phyloP scores from a whole-genome alignment of 768 basidiomycete genomes.

The Mycena indigotica region DNA sequence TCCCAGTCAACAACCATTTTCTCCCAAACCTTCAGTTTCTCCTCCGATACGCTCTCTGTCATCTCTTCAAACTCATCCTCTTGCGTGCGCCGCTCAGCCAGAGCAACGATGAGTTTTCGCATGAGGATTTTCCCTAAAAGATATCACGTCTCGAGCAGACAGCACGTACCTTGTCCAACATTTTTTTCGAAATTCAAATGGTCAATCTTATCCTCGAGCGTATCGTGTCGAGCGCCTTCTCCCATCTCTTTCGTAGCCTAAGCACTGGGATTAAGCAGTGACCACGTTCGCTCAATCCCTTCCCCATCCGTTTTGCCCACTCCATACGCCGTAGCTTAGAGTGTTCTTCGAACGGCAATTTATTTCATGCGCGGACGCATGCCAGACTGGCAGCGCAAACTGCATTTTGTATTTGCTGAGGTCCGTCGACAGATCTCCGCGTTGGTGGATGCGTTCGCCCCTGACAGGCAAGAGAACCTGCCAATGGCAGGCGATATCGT shows the following conservation, averaged over 20 bases:
- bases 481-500: too few relatives aligned
- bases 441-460: too few relatives aligned
- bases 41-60: background rate
- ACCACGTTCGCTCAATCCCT: slow-evolving; percentile 31
- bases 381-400: slow-evolving; percentile 8
- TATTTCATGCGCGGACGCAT: slow-evolving; percentile 1
- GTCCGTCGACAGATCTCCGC: too few relatives aligned
- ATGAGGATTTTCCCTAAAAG: background rate
- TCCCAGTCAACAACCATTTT: background rate
- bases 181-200: slow-evolving; percentile 9
- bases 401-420: too few relatives aligned
- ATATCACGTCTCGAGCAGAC: background rate
- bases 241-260: slow-evolving; percentile 35
- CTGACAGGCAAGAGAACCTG: too few relatives aligned
- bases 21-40: background rate
- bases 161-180: slow-evolving; percentile 3
- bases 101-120: slow-evolving; percentile 10
- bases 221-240: slow-evolving; percentile 2
- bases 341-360: slow-evolving; percentile 14
- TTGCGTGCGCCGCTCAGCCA: slow-evolving; percentile 10
- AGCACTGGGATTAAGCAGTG: slow-evolving; percentile 24
- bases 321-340: slow-evolving; percentile 17
- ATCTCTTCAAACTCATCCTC: slow-evolving; percentile 4
- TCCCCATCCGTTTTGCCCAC: slow-evolving; percentile 18
- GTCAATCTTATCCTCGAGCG: background rate